Conservation (phyloP, 106 monocot genomes). For the Dioscorea zingiberensis region DNA sequence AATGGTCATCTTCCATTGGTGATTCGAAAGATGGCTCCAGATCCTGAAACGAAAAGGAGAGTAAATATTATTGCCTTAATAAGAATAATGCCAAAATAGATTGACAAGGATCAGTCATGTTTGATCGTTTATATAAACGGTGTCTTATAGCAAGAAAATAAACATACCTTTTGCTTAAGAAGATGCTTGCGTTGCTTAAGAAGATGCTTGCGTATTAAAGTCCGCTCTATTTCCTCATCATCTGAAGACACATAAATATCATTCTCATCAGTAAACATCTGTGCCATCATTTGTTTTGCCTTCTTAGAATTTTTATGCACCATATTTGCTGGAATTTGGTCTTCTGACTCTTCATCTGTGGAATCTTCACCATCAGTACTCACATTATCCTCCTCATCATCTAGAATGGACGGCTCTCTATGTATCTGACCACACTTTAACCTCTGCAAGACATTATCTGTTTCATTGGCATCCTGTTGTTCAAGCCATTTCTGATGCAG, state of each 20-base stretch:
- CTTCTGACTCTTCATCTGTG: constrained; percentile 21
- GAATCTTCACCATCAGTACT: constrained; percentile 3
- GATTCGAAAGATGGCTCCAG: constrained; percentile 30
- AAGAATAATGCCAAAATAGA: not conserved
- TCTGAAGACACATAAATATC: constrained; percentile 71
- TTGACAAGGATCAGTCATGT: not conserved
- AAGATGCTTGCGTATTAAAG: constrained; percentile 48
- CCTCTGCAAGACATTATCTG: constrained; percentile 68
- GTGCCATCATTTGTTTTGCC: constrained; percentile 66
- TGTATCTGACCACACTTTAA: constrained; percentile 32
- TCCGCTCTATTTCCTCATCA: constrained; percentile 77
- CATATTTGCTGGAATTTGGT: constrained; percentile 19
- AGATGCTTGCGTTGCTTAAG: constrained; percentile 51
- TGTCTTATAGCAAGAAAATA: not conserved
- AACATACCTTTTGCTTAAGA: constrained; percentile 53
- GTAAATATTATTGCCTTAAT: not conserved
- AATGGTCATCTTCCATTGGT: constrained; percentile 60
- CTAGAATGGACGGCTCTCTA: constrained; percentile 17
- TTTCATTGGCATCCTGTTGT: constrained; percentile 79
- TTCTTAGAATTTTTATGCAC: constrained; percentile 29
- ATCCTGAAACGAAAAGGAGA: constrained; percentile 17
- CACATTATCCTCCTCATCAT: constrained; percentile 34
- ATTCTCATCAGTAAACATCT: constrained; percentile 72
- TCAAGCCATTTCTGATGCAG: constrained; percentile 98
- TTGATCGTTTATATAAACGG: not conserved